Base-by-base conservation (phyloP, 2,329 filamentous ascomycete genomes). In the Metarhizium sp. region DNA sequence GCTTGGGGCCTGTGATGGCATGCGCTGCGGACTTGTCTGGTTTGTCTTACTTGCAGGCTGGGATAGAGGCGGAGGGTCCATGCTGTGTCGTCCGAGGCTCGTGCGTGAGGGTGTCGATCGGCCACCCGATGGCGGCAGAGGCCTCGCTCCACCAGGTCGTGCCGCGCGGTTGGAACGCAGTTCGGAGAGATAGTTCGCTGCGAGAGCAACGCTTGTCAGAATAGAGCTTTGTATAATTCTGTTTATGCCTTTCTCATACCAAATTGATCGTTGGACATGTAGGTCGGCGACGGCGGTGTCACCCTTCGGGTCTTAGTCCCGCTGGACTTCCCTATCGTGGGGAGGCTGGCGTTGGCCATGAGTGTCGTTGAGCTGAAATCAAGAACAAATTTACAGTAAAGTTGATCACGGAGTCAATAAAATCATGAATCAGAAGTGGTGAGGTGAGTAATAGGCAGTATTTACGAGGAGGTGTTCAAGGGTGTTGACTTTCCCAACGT, bases 131-230 rank as follows among this genome's bases (percentile, higher is more conserved):
- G 71, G 65, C 25, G 80, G 79, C 54, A 78, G 79, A 57, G 87
- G 87, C 60, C 88, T 78, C 51, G 87, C 86, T 59, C 88, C 87
- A 55, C 82, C 86, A 8, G 88, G 88, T 55, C 88, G 80, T 40
- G 79, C 76, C 55, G 83, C 75, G 52, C 85, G 83, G 69, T 81
- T 87, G 61, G 79, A 82, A 61, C 88, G 85, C 40, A 92, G 79
- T 61, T 85, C 82, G 62, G 85, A 77, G 40, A 91, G 79, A 68
- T 90, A 92, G 58, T 77, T 76, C 61, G 84, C 87, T 90, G 71
- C 58, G 60, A 43, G 53, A 45, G 30, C 7, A 20, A 48, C 40
- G 25, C 3, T 10, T 6, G 53, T 58, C 46, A 61, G 59, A 11
- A 43, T 14, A 11, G 11, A 13, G 18, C 6, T 2, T n/a, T 20